Evolutionary conservation across 495 filamentous ascomycete species (phyloP), one percentile per base, ranked within the genome.

Genomic region (Cryomyces antarcticus): DNA sequence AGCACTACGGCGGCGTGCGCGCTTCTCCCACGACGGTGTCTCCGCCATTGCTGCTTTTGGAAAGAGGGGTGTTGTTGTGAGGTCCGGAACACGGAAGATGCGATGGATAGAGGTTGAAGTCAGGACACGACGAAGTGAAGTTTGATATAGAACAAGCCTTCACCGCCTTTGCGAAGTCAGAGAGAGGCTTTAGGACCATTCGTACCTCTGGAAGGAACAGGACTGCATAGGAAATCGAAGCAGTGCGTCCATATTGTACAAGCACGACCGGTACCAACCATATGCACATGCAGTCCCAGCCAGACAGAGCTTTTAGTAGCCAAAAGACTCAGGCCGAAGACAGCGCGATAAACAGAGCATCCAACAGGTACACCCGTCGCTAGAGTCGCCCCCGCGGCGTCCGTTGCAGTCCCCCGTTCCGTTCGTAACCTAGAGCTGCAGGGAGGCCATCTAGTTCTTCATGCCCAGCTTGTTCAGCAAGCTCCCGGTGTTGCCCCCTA

Each of bases 401-500:
- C 17, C 17, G 17, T 24, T 24, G 17, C 17, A 24, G 17, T 24
- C 17, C 17, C 17, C 17, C 17, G 2, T 24, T 24, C 17, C 17
- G 17, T 24, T 24, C 17, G 17, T 24, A 24, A 2, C 2, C 17
- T 24, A 2, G 17, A 24, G 17, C 17, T 24, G 17, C 17, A 24
- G 17, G 17, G 17, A 24, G 17, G 17, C 17, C 33, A 33, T 40
- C 41, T 58, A 59, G 36, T 59, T 61, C 51, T 52, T 65, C 42
- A 70, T 49, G 7, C 66, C 66, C 36, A 70, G 51, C 51, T 63
- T 64, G 48, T 55, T 59, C 41, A 70, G 53, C 39, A 70, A 47
- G 36, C 54, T 55, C 10, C 58, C 55, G 30, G 41, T 52, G 39
- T 47, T 50, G 37, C 49, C 53, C 31, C 53, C 54, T 41, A 54